Base-by-base conservation (phyloP, 2,329 filamentous ascomycete genomes). In the Talaromyces sp. region DNA sequence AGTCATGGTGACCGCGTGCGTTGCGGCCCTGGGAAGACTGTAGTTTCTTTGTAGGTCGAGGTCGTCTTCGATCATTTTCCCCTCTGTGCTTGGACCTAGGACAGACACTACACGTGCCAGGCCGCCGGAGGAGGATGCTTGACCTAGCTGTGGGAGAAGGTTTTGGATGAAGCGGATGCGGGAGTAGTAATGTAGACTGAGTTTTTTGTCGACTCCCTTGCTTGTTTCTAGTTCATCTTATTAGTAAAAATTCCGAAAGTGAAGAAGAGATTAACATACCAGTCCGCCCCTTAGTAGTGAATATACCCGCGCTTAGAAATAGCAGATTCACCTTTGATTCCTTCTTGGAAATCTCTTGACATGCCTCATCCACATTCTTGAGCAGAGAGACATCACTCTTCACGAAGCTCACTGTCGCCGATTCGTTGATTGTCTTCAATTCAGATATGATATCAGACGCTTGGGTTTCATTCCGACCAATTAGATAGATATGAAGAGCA, bases 41-140 rank as follows among this genome's bases (percentile, higher is more conserved):
- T 70, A 75, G 47, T 66, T 68, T 19, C 68, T 58, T 39, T 72
- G 71, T 8, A 74, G 69, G 24, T 67, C 62, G 22, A 74, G 69
- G 19, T 67, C 62, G 3, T 58, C 5, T 0, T 78, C 66, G 65
- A 79, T 74, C 7, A 88, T 73, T 3, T 76, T 65, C 22, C 79
- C 81, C 73, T 88, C 86, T 27, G 79, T 78, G 24, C 83, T 83
- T 10, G 79, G 82, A 2, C 80, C 82, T 1, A 85, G 77, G 27
- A 88, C 79, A 19, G 77, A 82, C 50, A 88, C 77, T 14, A 87
- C 83, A 16, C 86, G 83, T 2, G 82, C 80, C 33, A 86, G 78
- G 3, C 61, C 43, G 47, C 63, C 69, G n/a, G 73, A 73, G 16
- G 73, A 35, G 2, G 70, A 65, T 10, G 68, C 60, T 19, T 67